A percentile compares a stretch with the other conserved stretches of the same genome.
phyloP scores from a whole-genome alignment of 2,329 filamentous ascomycete genomes.

The Leptoxyphium fumago region DNA sequence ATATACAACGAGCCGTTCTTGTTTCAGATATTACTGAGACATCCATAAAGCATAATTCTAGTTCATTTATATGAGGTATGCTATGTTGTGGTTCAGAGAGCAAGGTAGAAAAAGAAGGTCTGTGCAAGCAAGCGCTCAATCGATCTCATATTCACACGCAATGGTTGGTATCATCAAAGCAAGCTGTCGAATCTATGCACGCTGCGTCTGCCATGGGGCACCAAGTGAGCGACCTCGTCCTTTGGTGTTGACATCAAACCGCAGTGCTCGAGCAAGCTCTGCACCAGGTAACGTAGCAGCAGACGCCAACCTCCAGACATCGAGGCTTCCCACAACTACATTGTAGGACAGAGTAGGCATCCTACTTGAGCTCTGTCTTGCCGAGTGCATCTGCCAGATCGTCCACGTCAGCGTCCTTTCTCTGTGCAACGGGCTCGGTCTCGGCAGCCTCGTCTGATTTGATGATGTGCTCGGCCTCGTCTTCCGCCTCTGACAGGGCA shows the following conservation, averaged over 20 bases:
- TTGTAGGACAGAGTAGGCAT: background rate
- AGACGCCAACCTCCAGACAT: background rate
- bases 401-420: conserved; percentile 66
- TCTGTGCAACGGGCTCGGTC: conserved; percentile 55
- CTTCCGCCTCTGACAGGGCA: conserved; percentile 14
- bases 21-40: no score
- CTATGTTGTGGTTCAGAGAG: no score
- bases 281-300: background rate
- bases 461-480: conserved; percentile 50
- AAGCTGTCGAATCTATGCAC: background rate
- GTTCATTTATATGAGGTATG: no score
- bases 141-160: no score
- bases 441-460: conserved; percentile 59
- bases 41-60: no score
- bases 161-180: background rate
- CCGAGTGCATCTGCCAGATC: conserved; percentile 59
- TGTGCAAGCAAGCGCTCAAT: no score
- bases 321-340: background rate
- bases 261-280: background rate
- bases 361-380: conserved; percentile 42
- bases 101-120: no score
- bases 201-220: background rate
- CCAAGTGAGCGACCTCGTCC: no score
- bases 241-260: background rate
- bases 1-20: no score